phyloP scores from a whole-genome alignment of 257 asterid species.

The Agastache rugosa region DNA sequence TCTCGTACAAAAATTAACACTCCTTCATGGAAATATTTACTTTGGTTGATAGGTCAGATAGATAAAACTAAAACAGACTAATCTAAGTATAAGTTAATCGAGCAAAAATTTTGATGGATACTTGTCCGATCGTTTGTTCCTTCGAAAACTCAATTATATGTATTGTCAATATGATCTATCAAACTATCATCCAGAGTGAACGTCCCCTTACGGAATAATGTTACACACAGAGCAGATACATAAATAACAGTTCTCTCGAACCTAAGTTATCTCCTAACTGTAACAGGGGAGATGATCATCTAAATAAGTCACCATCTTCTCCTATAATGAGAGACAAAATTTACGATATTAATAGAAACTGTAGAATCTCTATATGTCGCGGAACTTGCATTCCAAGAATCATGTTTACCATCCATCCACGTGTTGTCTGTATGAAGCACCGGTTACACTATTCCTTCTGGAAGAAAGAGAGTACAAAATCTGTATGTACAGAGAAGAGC shows the following conservation, averaged over 20 bases:
- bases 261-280: slow-evolving; percentile 13
- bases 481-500: slow-evolving; percentile 99
- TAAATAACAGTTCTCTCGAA: slow-evolving; percentile 12
- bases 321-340: slow-evolving; percentile 4
- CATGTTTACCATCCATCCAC: slow-evolving; percentile 23
- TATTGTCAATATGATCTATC: background rate
- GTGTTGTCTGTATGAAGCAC: slow-evolving; percentile 6
- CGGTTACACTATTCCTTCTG: slow-evolving; percentile 72
- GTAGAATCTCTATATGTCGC: slow-evolving; percentile 15
- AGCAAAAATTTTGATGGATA: background rate
- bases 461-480: slow-evolving; percentile 89
- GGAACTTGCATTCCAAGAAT: slow-evolving; percentile 50
- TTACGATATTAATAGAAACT: slow-evolving; percentile 17
- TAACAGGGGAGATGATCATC: slow-evolving; percentile 15
- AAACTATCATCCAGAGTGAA: background rate
- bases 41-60: too few relatives aligned
- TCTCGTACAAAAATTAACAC: too few relatives aligned
- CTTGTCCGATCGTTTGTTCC: background rate
- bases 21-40: too few relatives aligned
- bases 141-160: background rate
- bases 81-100: too few relatives aligned
- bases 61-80: too few relatives aligned
- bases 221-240: background rate
- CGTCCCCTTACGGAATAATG: background rate
- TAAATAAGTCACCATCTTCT: slow-evolving; percentile 23